phyloP scores from a whole-genome alignment of 495 filamentous ascomycete species.

The Xylaria intraflava region DNA sequence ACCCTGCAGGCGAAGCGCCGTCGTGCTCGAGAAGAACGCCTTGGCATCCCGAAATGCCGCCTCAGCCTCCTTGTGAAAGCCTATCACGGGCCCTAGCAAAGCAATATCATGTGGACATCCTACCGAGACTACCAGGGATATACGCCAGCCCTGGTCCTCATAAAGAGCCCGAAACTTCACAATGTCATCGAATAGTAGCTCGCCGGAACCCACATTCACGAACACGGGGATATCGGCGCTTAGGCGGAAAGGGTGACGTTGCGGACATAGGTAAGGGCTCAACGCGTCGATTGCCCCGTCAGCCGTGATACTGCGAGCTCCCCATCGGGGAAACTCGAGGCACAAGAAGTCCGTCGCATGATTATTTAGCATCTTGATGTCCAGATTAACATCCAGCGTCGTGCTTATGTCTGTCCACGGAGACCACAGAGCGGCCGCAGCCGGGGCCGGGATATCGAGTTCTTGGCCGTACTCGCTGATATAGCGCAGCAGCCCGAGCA shows the following conservation, averaged over 20 bases:
- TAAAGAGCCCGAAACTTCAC: constrained; percentile 7
- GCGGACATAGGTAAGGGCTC: constrained; percentile 4
- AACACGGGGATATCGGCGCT: background rate
- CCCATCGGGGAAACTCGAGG: constrained; percentile 4
- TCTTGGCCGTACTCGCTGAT: constrained; percentile 11
- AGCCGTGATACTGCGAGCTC: background rate
- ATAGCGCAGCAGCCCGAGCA: constrained; percentile 35
- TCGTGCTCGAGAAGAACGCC: background rate
- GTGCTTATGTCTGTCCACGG: constrained; percentile 4
- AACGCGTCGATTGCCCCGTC: constrained; percentile 2
- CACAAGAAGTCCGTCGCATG: constrained; percentile 3
- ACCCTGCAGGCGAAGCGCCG: background rate
- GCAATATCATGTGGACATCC: constrained; percentile 23
- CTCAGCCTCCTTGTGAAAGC: constrained; percentile 19
- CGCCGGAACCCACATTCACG: background rate
- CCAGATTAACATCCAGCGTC: background rate
- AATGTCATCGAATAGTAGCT: constrained; percentile 13
- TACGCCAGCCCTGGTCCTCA: constrained; percentile 12
- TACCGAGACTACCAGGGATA: constrained; percentile 11
- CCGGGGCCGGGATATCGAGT: constrained; percentile 1
- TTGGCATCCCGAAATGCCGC: constrained; percentile 11
- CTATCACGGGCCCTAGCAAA: constrained; percentile 18
- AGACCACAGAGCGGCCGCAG: constrained; percentile 1
- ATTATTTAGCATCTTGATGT: background rate
- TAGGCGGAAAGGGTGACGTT: constrained; percentile 1